Evolutionary conservation across 768 basidiomycete species (phyloP).

Genomic region (Galerina marginata): DNA sequence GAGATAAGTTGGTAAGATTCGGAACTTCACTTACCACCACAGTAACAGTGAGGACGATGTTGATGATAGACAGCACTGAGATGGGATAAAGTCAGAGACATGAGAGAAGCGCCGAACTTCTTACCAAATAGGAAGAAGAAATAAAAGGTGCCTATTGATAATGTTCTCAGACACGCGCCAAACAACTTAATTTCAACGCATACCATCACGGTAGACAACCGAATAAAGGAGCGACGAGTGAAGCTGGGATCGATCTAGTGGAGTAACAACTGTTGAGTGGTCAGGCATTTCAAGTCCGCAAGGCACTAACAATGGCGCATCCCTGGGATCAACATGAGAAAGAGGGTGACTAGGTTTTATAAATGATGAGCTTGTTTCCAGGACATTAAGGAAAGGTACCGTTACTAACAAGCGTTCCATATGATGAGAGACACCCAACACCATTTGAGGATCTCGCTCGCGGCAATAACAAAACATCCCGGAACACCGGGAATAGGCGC

Average conservation of each 20-base stretch:
- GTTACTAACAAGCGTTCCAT: slow-evolving; percentile 9
- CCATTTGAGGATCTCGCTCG: slow-evolving; percentile 8
- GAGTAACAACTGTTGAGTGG: neutral
- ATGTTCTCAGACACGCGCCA: neutral
- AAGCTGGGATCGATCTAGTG: slow-evolving; percentile 1
- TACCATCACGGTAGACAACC: slow-evolving; percentile 16
- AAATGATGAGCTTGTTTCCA: neutral
- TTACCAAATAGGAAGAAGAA: slow-evolving; percentile 15
- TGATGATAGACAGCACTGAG: slow-evolving; percentile 12
- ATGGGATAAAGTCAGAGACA: neutral
- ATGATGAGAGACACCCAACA: slow-evolving; percentile 17
- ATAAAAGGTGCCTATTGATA: slow-evolving; percentile 10
- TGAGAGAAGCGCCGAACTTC: neutral
- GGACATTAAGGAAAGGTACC: neutral
- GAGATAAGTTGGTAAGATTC: neutral
- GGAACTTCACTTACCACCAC: slow-evolving; percentile 1
- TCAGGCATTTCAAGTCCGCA: neutral
- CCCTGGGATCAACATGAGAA: slow-evolving; percentile 18
- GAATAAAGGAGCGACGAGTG: slow-evolving; percentile 5
- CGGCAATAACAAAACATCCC: slow-evolving; percentile 14
- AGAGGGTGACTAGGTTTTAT: slow-evolving; percentile 8
- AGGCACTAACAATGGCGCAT: slow-evolving; percentile 5
- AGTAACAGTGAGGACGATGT: slow-evolving; percentile 11
- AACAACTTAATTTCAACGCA: neutral
- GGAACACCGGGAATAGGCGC: slow-evolving; percentile 6